Percentiles rank a stretch among this genome's conserved stretches.
Conservation (phyloP, 768 basidiomycete species). For the Termitomyces bulborhizus region DNA sequence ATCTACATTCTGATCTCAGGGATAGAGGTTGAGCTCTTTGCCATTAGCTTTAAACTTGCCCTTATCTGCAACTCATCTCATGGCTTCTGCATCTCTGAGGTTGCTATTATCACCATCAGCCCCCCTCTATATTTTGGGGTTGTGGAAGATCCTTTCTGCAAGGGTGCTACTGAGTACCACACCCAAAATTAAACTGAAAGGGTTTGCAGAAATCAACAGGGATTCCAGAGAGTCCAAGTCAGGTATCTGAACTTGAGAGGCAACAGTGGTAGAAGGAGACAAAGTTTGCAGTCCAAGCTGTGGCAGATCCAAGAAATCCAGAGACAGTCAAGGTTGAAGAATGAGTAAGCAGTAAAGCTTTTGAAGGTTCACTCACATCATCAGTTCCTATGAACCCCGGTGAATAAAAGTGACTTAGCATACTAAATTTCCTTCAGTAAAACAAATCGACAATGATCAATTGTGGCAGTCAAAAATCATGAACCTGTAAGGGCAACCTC, state of each 20-base stretch:
- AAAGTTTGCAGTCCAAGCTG: conserved; percentile 25
- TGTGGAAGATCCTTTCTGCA: conserved; percentile 37
- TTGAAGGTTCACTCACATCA: neutral
- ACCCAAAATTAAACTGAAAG: conserved; percentile 22
- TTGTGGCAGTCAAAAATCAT: neutral
- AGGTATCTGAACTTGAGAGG: conserved; percentile 23
- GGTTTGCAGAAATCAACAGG: conserved; percentile 26
- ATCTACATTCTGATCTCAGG: conserved; percentile 12
- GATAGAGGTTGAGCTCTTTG: conserved; percentile 3
- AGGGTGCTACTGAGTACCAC: conserved; percentile 29
- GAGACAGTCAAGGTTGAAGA: neutral
- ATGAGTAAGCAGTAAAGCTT: neutral
- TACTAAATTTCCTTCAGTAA: too few relatives aligned
- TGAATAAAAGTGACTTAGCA: neutral
- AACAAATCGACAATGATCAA: neutral
- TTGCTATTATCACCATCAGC: conserved; percentile 22
- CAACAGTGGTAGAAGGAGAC: conserved; percentile 8
- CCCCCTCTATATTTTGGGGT: conserved; percentile 34
- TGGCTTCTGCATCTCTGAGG: conserved; percentile 17
- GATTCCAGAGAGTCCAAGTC: conserved; percentile 36
- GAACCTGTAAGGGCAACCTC: too few relatives aligned
- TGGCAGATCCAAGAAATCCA: conserved; percentile 4
- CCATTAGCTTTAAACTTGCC: conserved; percentile 13
- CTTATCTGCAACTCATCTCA: conserved; percentile 30
- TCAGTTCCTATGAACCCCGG: conserved; percentile 4